Conservation (phyloP, 371 early-diverging fungal genomes). For the Basidiobolus meristosporus region DNA sequence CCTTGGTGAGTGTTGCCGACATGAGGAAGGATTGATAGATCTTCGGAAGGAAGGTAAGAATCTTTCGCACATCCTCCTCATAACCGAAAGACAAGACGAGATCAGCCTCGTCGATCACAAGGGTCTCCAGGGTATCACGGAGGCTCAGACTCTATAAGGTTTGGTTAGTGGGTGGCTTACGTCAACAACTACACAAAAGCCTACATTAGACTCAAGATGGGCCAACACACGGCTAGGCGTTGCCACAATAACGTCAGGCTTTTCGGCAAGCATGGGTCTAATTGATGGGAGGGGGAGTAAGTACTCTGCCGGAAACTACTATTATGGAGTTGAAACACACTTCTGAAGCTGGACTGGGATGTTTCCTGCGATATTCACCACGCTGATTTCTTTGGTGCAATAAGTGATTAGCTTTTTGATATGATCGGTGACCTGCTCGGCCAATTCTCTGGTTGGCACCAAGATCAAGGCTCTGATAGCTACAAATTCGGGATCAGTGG, state of each 20-base stretch:
- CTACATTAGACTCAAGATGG: background rate
- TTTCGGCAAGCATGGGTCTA: slow-evolving; percentile 62
- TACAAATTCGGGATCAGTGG: slow-evolving; percentile 8
- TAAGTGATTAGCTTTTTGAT: slow-evolving; percentile 49
- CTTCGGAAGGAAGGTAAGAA: slow-evolving; percentile 49
- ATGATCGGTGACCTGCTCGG: slow-evolving; percentile 73
- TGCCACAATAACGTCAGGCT: slow-evolving; percentile 65
- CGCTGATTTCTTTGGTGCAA: slow-evolving; percentile 40
- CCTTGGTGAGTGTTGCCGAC: slow-evolving; percentile 72
- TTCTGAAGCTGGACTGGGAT: slow-evolving; percentile 33
- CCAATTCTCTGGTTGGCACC: slow-evolving; percentile 93
- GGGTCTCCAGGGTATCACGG: slow-evolving; percentile 39
- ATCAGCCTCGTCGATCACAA: slow-evolving; percentile 94
- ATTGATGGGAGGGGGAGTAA: background rate
- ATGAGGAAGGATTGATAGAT: slow-evolving; percentile 76
- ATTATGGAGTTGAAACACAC: slow-evolving; percentile 12
- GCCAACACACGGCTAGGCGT: slow-evolving; percentile 36
- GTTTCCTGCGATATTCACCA: slow-evolving; percentile 52
- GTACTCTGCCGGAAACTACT: background rate
- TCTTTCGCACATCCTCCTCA: slow-evolving; percentile 59
- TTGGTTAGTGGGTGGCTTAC: background rate
- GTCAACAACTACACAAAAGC: background rate
- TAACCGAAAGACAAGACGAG: slow-evolving; percentile 84
- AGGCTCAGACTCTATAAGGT: slow-evolving; percentile 26
- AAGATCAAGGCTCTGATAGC: slow-evolving; percentile 40